Evolutionary conservation across 2,329 filamentous ascomycete genomes (phyloP).

Genomic region (Geosmithia putterillii): DNA sequence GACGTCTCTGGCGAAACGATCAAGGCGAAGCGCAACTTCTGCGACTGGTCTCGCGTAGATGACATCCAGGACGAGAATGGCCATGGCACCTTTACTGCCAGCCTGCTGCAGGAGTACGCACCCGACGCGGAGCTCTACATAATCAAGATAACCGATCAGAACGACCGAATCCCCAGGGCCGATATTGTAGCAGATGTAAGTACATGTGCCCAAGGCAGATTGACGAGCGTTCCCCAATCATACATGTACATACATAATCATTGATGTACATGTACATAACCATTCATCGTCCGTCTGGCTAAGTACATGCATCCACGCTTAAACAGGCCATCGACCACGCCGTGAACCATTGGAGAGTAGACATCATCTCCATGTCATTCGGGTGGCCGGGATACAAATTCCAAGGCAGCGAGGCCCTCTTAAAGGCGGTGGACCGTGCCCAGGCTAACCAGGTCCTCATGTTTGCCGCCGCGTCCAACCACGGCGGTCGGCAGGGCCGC

Average conservation of each 20-base stretch:
- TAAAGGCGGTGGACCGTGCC: constrained; percentile 1
- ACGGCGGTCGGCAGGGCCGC: constrained; percentile 4
- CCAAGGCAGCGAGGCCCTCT: not conserved
- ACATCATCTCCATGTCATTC: constrained; percentile 11
- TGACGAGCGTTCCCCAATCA: too few species aligned
- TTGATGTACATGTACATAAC: too few species aligned
- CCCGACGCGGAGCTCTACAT: constrained; percentile 4
- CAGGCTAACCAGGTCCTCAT: constrained; percentile 3
- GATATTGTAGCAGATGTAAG: constrained; percentile 1
- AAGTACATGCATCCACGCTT: too few species aligned
- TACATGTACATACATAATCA: too few species aligned
- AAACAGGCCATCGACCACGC: constrained; percentile 7
- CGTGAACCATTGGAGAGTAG: constrained; percentile 5
- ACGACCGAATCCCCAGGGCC: not conserved
- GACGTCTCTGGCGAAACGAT: constrained; percentile 1
- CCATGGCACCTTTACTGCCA: constrained; percentile 4
- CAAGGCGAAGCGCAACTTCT: constrained; percentile 2
- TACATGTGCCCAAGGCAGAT: too few species aligned
- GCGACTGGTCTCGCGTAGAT: not conserved
- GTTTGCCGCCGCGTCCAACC: constrained; percentile 7
- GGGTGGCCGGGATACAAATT: constrained; percentile 4
- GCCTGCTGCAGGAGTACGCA: constrained; percentile 4
- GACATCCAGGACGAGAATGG: constrained; percentile 1
- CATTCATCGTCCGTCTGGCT: too few species aligned
- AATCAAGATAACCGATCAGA: constrained; percentile 4